Evolutionary conservation across 768 basidiomycete genomes (phyloP).

Genomic region (Ephemerocybe angulata): DNA sequence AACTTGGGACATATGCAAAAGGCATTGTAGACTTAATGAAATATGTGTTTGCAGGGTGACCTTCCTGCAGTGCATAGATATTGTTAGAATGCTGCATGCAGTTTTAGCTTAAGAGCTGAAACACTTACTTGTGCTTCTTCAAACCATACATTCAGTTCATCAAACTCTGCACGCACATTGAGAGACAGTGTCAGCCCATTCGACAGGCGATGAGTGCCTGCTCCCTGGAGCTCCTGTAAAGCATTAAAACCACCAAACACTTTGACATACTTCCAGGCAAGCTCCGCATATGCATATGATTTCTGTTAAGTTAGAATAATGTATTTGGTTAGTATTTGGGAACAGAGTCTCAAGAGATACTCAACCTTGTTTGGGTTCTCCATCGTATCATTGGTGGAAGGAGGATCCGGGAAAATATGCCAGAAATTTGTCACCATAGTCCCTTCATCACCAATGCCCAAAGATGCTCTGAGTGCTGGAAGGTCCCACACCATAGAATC

Average conservation of each 20-base stretch:
- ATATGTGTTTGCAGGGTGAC: background rate
- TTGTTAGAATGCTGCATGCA: background rate
- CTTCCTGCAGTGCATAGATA: background rate
- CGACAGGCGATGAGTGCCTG: background rate
- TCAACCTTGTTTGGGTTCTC: background rate
- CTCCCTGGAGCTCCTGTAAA: background rate
- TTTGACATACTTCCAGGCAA: background rate
- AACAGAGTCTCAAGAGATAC: background rate
- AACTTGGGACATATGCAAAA: background rate
- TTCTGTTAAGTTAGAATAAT: background rate
- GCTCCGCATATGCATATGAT: background rate
- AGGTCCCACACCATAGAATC: background rate
- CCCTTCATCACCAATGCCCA: background rate
- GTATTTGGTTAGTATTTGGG: background rate
- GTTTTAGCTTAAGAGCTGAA: background rate
- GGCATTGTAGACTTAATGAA: background rate
- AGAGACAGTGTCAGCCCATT: background rate
- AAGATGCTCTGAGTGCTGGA: background rate
- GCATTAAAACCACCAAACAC: background rate
- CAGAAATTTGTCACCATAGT: slow-evolving; percentile 2
- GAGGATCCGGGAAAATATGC: slow-evolving; percentile 13
- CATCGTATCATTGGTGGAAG: background rate
- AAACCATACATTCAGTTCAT: background rate
- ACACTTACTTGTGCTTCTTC: background rate
- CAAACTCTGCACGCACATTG: background rate